Percentiles rank a stretch among this genome's conserved stretches.
Evolutionary conservation across 1,284 basidiomycete species (phyloP).

Genomic region (Boletus albobrunnescens): DNA sequence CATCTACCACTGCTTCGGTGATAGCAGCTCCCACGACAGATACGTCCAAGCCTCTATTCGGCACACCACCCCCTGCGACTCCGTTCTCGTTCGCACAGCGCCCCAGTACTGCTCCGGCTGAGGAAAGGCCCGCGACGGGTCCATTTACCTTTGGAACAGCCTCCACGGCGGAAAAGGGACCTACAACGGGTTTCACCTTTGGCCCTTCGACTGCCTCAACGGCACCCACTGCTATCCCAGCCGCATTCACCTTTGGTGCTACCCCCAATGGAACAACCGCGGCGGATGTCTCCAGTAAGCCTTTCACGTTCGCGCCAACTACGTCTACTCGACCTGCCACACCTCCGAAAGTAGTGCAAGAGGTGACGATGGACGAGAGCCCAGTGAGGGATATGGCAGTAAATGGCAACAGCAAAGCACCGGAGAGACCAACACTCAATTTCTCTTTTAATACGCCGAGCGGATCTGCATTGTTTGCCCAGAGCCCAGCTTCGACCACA

Average conservation of each 20-base stretch:
- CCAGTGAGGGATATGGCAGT: slow-evolving; percentile 51
- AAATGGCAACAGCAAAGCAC: slow-evolving; percentile 32
- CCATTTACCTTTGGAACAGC: slow-evolving; percentile 32
- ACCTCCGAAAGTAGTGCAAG: slow-evolving; percentile 54
- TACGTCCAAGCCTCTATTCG: slow-evolving; percentile 27
- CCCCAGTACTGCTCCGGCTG: slow-evolving; percentile 16
- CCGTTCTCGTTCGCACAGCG: slow-evolving; percentile 31
- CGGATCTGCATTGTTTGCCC: slow-evolving; percentile 41
- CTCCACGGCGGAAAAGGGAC: slow-evolving; percentile 25
- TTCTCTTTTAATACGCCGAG: slow-evolving; percentile 43
- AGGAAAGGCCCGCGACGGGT: slow-evolving; percentile 21
- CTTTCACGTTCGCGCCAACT: slow-evolving; percentile 31
- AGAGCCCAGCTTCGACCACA: slow-evolving; percentile 29
- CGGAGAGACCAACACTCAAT: slow-evolving; percentile 38
- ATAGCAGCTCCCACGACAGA: slow-evolving; percentile 11
- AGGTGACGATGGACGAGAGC: slow-evolving; percentile 69
- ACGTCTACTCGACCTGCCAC: slow-evolving; percentile 41
- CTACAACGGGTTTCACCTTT: slow-evolving; percentile 31
- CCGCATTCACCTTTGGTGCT: slow-evolving; percentile 33
- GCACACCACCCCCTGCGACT: slow-evolving; percentile 18
- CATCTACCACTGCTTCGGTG: slow-evolving; percentile 8
- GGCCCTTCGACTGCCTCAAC: slow-evolving; percentile 24
- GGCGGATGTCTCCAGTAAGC: slow-evolving; percentile 31
- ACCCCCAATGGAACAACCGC: slow-evolving; percentile 25
- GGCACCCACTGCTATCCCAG: slow-evolving; percentile 21